Evolutionary conservation across 768 basidiomycete species (phyloP).

Genomic region (Glaciozyma martinii): DNA sequence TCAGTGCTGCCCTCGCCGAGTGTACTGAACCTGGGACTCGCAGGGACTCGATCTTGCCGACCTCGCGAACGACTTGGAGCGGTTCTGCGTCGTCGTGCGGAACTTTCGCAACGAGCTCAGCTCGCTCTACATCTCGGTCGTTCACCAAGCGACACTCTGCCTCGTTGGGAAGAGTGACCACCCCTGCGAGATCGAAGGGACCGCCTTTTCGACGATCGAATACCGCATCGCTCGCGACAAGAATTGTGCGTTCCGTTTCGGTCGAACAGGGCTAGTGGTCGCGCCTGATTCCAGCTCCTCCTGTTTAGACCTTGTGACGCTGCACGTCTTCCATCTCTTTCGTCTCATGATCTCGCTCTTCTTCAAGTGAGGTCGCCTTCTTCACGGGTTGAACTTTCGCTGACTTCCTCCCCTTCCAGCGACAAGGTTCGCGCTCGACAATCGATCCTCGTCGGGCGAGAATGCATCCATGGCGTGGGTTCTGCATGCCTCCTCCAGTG

Average conservation of each 20-base stretch:
- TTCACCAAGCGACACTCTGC: slow-evolving; percentile 20
- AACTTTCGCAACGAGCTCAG: slow-evolving; percentile 27
- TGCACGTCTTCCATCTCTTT: slow-evolving; percentile 22
- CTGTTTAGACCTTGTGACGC: slow-evolving; percentile 8
- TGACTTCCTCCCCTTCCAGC: too few relatives aligned
- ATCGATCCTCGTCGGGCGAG: too few relatives aligned
- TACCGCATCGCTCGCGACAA: slow-evolving; percentile 13
- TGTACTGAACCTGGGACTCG: neutral
- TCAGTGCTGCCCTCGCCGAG: neutral
- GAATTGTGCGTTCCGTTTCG: slow-evolving; percentile 2
- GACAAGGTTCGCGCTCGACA: too few relatives aligned
- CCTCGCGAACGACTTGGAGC: slow-evolving; percentile 19
- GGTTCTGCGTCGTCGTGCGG: slow-evolving; percentile 24
- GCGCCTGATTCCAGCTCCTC: neutral
- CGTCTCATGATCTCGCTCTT: slow-evolving; percentile 19
- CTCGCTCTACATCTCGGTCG: slow-evolving; percentile 22
- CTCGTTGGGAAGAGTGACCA: slow-evolving; percentile 6
- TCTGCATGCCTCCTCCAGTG: too few relatives aligned
- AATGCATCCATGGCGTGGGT: too few relatives aligned
- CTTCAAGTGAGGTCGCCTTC: slow-evolving; percentile 7
- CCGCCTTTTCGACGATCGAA: slow-evolving; percentile 17
- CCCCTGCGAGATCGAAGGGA: slow-evolving; percentile 19
- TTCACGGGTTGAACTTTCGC: neutral
- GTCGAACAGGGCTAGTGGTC: too few relatives aligned
- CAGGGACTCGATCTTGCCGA: slow-evolving; percentile 11